Evolutionary conservation across 2,329 filamentous ascomycete genomes (phyloP).

Genomic region (Arthrobotrys megalospora): DNA sequence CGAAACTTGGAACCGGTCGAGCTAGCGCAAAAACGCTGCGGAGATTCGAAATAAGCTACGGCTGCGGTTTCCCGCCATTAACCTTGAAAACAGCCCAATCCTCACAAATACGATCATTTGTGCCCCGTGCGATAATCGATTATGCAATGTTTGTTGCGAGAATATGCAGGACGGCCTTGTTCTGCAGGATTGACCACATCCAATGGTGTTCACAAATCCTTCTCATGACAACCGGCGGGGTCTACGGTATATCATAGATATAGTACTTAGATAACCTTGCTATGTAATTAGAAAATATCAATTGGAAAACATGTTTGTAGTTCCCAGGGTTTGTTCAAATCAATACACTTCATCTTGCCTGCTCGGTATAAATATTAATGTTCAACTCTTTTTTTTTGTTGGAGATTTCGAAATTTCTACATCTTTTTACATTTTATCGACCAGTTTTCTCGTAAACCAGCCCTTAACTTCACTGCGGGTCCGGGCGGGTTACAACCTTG

Average conservation of each 20-base stretch:
- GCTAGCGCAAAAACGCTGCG: slow-evolving; percentile 1
- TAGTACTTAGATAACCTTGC: background rate
- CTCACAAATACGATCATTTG: slow-evolving; percentile 4
- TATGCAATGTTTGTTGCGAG: slow-evolving; percentile 14
- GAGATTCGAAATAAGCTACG: slow-evolving; percentile 1
- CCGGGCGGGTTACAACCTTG: too few species aligned
- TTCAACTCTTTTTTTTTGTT: background rate
- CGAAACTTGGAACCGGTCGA: slow-evolving; percentile 2
- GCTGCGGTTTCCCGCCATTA: slow-evolving; percentile 4
- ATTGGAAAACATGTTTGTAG: background rate
- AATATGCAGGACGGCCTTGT: slow-evolving; percentile 3
- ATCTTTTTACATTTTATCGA: slow-evolving; percentile 5
- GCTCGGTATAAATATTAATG: background rate
- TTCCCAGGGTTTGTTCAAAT: background rate
- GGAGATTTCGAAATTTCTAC: slow-evolving; percentile 2
- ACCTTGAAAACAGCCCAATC: background rate
- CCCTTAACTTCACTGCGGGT: too few species aligned
- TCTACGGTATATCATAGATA: too few species aligned
- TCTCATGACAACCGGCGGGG: slow-evolving; percentile 2
- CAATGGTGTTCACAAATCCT: slow-evolving; percentile 10
- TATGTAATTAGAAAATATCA: slow-evolving; percentile 6
- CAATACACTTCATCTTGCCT: slow-evolving; percentile 2
- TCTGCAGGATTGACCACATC: slow-evolving; percentile 7
- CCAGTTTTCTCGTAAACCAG: too few species aligned
- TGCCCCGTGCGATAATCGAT: slow-evolving; percentile 9